Evolutionary conservation across 1,139 yeast species (phyloP), one percentile per base, ranked within the genome.

Genomic region (Eremothecium coryli): DNA sequence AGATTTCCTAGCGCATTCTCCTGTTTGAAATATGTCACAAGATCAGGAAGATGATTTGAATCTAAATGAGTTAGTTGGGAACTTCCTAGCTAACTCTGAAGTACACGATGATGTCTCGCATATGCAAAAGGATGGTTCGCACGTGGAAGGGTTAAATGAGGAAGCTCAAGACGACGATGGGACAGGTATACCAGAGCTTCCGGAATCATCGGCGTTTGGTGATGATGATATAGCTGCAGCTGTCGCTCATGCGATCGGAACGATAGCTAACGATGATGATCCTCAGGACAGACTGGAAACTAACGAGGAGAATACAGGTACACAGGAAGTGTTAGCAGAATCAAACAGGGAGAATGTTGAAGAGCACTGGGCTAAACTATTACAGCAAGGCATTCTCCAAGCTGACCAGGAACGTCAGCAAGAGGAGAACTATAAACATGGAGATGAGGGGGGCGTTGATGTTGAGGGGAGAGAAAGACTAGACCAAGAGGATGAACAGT

Each of bases 401-500:
- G 46, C 33, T 9, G 38, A 36, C 10, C 37, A 40, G 18, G 43
- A 37, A 27, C 32, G 29, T 18, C 32, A 31, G 8, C 35, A 29
- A 12, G 22, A 21, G 10, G 26, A 26, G 12, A 18, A 21, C 12
- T 33, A 28, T 12, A 12, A 16, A 17, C 25, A 27, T 15, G 28
- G 16, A 4, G 33, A 10, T n/a, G 27, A 22, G 18, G 12, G 33
- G 9, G 26, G 24, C 11, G 33, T 35, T n/a, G 17, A 20, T 4
- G 18, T 38, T 13, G 37, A 31, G 24, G 41, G 31, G 15, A 31
- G 38, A n/a, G 50, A 50, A n/a, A 39, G 45, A 16, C 31, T 54
- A 22, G 60, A 55, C 36, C 55, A 52, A 31, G 60, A 54, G 31
- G 60, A 55, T 35, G 58, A 52, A 33, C 48, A 52, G 32, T 39